Evolutionary conservation across 768 basidiomycete species (phyloP), one percentile per base, ranked within the genome.

Genomic region (Exidia glandulosa): DNA sequence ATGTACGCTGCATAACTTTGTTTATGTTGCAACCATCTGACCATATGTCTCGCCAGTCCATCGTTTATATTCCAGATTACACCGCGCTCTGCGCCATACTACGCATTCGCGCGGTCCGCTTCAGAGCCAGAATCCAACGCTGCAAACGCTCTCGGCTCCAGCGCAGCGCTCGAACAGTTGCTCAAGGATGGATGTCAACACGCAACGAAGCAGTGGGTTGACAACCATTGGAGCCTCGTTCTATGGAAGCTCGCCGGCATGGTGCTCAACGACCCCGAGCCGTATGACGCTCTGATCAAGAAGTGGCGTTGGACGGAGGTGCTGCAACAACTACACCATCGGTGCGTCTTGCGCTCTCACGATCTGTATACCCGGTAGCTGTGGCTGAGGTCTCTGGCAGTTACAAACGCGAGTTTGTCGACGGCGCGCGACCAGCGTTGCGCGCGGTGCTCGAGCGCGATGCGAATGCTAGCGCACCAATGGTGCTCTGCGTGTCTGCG

Each of bases 181-280:
- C 72, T 77, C 3, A 69, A 70, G 27, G 74, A 68, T 9, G 89
- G 87, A 0, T 94, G 91, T 63, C 69, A 66, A 2, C 77, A 91
- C 27, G 88, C 82, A 2, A 88, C 84, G 7, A 75, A 83, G 63
- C 71, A 76, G 27, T 99, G 96, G 96, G 85, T 96, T 1, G 81
- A 88, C 57, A 97, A 97, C 66, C 94, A 96, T 65, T 99, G 93
- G 90, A 71, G 74, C 10, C 73, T 94, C 50, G 83, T 98, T 32
- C 77, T 99, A 2, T 99, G 96, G 96, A 99, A 99, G 73, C 73
- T 96, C 25, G 91, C 93, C 2, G 88, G 90, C 13, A 83, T 92
- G 80, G 86, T 85, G 1, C 76, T 79, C 34, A 76, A 93, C 1
- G 84, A 90, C 60, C 93, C 94, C 3, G 70, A 77, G 29, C 73